Evolutionary conservation across 331 rosid genomes (phyloP).

Genomic region (Acacia pycnantha): DNA sequence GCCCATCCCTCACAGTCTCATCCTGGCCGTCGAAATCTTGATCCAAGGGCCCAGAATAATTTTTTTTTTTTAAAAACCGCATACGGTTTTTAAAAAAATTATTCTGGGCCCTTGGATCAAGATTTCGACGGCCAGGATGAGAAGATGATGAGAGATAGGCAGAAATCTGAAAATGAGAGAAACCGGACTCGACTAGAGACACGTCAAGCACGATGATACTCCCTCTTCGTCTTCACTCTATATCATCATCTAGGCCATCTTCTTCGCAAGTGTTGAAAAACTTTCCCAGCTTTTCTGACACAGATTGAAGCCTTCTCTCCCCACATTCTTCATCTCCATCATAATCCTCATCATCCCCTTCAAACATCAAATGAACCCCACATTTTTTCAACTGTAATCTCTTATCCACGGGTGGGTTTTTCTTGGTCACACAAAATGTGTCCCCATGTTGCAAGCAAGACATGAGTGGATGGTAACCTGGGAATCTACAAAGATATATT

Average conservation of each 20-base stretch:
- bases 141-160: no score
- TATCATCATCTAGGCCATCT: not conserved
- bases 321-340: conserved; percentile 49
- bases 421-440: conserved; percentile 32
- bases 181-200: no score
- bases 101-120: no score
- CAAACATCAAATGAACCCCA: conserved; percentile 56
- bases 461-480: conserved; percentile 32
- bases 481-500: conserved; percentile 48
- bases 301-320: conserved; percentile 43
- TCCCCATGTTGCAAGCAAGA: conserved; percentile 39
- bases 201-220: not conserved
- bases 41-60: no score
- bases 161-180: no score
- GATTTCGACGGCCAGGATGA: no score
- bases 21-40: no score
- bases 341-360: conserved; percentile 72
- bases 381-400: conserved; percentile 51
- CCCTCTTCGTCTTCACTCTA: not conserved
- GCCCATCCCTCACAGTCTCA: no score
- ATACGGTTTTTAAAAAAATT: no score
- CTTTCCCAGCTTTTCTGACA: conserved; percentile 51
- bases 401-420: conserved; percentile 38
- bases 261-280: conserved; percentile 40
- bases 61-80: no score